Conservation (phyloP, 768 basidiomycete genomes). For the Amanita muscaria region DNA sequence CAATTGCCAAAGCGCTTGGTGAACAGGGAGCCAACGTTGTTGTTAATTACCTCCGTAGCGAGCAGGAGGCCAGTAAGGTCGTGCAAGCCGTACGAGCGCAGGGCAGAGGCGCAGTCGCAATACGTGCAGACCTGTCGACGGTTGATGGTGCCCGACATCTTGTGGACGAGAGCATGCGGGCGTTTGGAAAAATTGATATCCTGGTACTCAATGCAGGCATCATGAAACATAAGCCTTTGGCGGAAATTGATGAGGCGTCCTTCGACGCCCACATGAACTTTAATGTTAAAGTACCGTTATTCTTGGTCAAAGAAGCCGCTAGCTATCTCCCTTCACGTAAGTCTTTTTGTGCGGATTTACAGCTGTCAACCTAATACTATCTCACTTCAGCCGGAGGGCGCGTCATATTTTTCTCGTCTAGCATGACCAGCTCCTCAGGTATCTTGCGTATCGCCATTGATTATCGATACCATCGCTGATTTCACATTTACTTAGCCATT, state of each 20-base stretch:
- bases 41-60: conserved; percentile 43
- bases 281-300: conserved; percentile 54
- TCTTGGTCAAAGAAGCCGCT: conserved; percentile 40
- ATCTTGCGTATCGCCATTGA: conserved; percentile 10
- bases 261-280: conserved; percentile 43
- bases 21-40: conserved; percentile 49
- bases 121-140: conserved; percentile 44
- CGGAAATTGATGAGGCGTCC: conserved; percentile 41
- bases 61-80: conserved; percentile 34
- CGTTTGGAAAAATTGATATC: conserved; percentile 47
- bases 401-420: conserved; percentile 50
- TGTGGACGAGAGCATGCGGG: conserved; percentile 37
- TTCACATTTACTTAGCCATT: conserved; percentile 21
- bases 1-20: conserved; percentile 44
- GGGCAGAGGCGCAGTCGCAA: conserved; percentile 35
- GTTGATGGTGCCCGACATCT: conserved; percentile 38
- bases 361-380: too few relatives aligned
- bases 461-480: neutral
- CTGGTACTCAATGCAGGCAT: conserved; percentile 51
- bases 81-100: conserved; percentile 38
- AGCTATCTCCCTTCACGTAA: conserved; percentile 34
- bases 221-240: conserved; percentile 43
- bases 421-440: conserved; percentile 35
- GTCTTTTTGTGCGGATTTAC: conserved; percentile 16
- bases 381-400: conserved; percentile 35